These are phyloP conservation scores for Botryotinia narcissicola DNA, from an alignment of 2,329 filamentous ascomycete species.

Conservation along the genomic window DNA sequence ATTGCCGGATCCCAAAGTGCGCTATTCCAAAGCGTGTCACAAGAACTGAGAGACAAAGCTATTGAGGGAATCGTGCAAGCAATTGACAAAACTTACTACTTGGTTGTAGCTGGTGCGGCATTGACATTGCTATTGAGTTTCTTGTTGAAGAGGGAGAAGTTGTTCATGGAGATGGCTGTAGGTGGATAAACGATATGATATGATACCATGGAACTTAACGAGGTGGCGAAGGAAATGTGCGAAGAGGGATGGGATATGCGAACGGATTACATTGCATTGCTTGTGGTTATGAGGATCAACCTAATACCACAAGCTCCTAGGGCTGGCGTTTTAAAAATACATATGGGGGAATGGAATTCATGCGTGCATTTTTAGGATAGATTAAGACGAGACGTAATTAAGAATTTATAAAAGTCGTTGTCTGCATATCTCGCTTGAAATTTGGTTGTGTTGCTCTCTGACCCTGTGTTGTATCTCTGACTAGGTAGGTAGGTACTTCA, in stretches of 20 bases:
- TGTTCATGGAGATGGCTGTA: conserved; percentile 21
- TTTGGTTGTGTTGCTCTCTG: background rate
- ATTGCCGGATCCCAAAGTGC: conserved; percentile 25
- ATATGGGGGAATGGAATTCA: background rate
- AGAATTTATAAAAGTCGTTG: background rate
- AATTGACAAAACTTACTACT: conserved; percentile 34
- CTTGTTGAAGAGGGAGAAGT: conserved; percentile 34
- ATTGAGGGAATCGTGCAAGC: conserved; percentile 34
- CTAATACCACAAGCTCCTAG: background rate
- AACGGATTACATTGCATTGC: background rate
- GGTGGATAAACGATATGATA: background rate
- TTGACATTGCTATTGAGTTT: conserved; percentile 30
- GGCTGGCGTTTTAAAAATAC: background rate
- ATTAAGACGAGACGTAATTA: background rate
- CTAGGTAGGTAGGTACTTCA: background rate
- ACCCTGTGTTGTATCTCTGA: too few relatives aligned
- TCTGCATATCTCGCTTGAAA: background rate
- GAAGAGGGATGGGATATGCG: background rate
- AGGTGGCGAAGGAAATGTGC: background rate
- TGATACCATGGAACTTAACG: background rate
- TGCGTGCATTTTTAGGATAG: background rate
- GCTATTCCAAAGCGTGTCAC: conserved; percentile 19
- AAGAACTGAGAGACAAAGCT: conserved; percentile 26
- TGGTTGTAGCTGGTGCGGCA: conserved; percentile 35
- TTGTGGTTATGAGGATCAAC: background rate